Evolutionary conservation across 1,139 yeast species (phyloP).

Genomic region (Yueomyces sp.): DNA sequence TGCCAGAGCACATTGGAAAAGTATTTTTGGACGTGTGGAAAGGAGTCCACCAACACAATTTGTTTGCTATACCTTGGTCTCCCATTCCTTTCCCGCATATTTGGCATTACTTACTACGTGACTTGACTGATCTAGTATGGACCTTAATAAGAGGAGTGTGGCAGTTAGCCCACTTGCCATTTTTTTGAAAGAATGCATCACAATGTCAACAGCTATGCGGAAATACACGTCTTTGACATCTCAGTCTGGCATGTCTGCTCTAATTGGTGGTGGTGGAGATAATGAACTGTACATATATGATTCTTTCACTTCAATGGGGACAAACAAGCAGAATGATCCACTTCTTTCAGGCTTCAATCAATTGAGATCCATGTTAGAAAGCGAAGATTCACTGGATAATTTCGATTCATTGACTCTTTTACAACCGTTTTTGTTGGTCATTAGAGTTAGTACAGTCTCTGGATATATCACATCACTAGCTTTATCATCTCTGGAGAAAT

Average conservation of each 20-base stretch:
- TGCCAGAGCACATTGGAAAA: no score
- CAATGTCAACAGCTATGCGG: constrained; percentile 83
- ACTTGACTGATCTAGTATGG: no score
- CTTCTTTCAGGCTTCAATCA: constrained; percentile 73
- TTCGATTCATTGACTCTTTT: constrained; percentile 65
- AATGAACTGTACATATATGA: constrained; percentile 30
- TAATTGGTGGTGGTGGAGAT: constrained; percentile 50
- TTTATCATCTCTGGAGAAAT: constrained; percentile 58
- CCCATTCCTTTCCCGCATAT: no score
- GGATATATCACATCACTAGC: constrained; percentile 81
- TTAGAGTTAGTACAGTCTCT: constrained; percentile 73
- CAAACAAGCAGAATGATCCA: constrained; percentile 37
- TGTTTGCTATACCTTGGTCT: no score
- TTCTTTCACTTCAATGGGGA: constrained; percentile 22
- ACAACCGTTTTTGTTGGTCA: constrained; percentile 79
- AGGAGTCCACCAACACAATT: no score
- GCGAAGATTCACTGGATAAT: constrained; percentile 37
- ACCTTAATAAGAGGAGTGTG: not conserved
- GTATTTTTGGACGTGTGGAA: no score
- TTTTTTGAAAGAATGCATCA: constrained; percentile 78
- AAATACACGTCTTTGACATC: constrained; percentile 65
- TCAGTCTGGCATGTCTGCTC: constrained; percentile 81
- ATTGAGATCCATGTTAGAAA: constrained; percentile 57
- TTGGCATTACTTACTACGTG: no score
- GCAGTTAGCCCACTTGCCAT: constrained; percentile 69